A percentile compares a stretch with the other conserved stretches of the same genome.
These are phyloP conservation scores for Rutidosis leptorrhynchoides DNA, from an alignment of 129 eudicot genomes.

Conservation along the genomic window DNA sequence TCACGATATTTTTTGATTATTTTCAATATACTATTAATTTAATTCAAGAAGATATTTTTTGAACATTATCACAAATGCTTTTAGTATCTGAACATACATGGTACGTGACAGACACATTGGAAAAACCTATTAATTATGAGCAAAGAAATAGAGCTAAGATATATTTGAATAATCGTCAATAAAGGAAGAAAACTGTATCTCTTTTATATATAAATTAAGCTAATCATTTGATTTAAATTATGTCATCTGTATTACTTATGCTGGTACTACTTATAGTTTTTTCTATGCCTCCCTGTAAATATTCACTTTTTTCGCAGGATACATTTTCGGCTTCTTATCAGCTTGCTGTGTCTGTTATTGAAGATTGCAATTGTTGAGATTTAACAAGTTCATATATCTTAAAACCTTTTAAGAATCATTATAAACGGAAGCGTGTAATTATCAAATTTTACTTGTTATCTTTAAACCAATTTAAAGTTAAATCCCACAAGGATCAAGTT, in stretches of 20 bases:
- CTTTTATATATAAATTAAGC: too few species aligned
- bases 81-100: not conserved
- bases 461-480: too few species aligned
- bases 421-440: too few species aligned
- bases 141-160: slow-evolving; percentile 7
- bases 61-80: not conserved
- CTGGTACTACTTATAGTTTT: not conserved
- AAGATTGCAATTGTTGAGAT: slow-evolving; percentile 59
- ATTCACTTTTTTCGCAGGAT: slow-evolving; percentile 43
- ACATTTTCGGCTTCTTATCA: slow-evolving; percentile 51
- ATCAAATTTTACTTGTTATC: too few species aligned
- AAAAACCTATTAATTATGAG: not conserved
- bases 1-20: not conserved
- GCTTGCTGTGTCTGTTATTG: slow-evolving; percentile 78
- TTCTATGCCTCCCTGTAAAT: not conserved
- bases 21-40: not conserved
- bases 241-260: slow-evolving; percentile 2
- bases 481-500: too few species aligned
- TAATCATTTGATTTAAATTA: too few species aligned
- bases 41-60: not conserved
- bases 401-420: too few species aligned
- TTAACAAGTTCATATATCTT: too few species aligned
- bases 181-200: not conserved
- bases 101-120: not conserved
- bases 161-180: not conserved